Conservation (phyloP, 768 basidiomycete genomes). For the Boletus edulis region DNA sequence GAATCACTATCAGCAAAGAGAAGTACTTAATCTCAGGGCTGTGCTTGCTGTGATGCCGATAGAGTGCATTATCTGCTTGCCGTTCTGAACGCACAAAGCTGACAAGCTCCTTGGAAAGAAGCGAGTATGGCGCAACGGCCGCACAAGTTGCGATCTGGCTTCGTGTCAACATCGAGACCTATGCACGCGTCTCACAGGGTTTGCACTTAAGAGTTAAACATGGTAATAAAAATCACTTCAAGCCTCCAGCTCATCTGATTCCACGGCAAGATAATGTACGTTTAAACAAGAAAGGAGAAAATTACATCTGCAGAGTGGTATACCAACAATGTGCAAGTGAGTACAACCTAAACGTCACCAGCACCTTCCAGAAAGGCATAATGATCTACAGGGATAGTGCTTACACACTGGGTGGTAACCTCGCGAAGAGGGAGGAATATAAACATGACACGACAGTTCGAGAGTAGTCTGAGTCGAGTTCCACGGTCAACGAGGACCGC, state of each 20-base stretch:
- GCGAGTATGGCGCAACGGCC: not conserved
- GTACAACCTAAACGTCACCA: not conserved
- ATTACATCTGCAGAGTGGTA: too few species aligned
- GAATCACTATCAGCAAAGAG: conserved; percentile 1
- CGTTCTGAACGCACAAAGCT: not conserved
- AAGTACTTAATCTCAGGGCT: not conserved
- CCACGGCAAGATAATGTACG: too few species aligned
- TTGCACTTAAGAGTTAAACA: too few species aligned
- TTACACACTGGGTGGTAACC: not conserved
- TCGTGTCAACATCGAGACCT: not conserved
- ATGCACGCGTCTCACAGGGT: too few species aligned
- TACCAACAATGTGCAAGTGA: not conserved
- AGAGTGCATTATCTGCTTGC: not conserved
- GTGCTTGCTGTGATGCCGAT: conserved; percentile 2
- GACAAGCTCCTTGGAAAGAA: not conserved
- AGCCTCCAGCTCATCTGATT: too few species aligned
- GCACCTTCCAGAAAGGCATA: too few species aligned
- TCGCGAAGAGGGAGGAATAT: conserved; percentile 11
- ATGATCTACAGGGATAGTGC: not conserved
- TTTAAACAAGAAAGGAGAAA: too few species aligned
- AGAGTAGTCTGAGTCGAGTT: conserved; percentile 39
- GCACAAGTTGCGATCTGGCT: not conserved
- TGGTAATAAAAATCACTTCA: too few species aligned
- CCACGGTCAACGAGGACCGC: conserved; percentile 9
- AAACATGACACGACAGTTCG: conserved; percentile 18